Percentiles rank a stretch among this genome's conserved stretches.
Conservation (phyloP, 2,329 filamentous ascomycete genomes). For the Cladosporium sp. region DNA sequence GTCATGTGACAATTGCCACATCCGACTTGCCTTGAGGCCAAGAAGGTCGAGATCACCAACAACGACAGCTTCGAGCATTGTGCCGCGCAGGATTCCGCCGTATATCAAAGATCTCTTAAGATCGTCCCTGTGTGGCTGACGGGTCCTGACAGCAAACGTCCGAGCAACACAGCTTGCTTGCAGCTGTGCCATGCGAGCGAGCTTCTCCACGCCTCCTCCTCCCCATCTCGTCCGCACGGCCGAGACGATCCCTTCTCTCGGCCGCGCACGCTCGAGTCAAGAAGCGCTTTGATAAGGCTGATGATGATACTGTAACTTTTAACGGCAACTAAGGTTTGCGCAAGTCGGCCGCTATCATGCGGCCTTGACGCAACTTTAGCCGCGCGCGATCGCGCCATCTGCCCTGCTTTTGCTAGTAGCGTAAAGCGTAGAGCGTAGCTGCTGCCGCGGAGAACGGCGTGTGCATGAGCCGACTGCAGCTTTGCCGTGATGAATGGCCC, state of each 20-base stretch:
- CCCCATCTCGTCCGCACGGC: slow-evolving; percentile 6
- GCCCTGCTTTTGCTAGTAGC: background rate
- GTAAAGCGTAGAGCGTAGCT: background rate
- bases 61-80: background rate
- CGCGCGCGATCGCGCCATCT: slow-evolving; percentile 3
- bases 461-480: slow-evolving; percentile 8
- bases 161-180: background rate
- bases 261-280: slow-evolving; percentile 8
- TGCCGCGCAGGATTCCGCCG: slow-evolving; percentile 4
- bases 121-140: background rate
- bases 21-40: background rate
- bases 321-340: background rate
- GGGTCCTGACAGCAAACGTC: slow-evolving; percentile 8
- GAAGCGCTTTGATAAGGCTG: slow-evolving; percentile 6
- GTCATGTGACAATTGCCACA: background rate
- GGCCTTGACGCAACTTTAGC: slow-evolving; percentile 3
- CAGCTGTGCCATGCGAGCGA: slow-evolving; percentile 11
- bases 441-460: slow-evolving; percentile 2
- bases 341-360: background rate
- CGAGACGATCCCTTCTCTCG: background rate
- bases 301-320: background rate
- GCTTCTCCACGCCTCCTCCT: background rate
- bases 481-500: slow-evolving; percentile 9
- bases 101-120: slow-evolving; percentile 1
- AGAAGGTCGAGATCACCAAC: background rate